Evolutionary conservation across 1,284 basidiomycete species (phyloP).

Genomic region (Rhodofomes roseus): DNA sequence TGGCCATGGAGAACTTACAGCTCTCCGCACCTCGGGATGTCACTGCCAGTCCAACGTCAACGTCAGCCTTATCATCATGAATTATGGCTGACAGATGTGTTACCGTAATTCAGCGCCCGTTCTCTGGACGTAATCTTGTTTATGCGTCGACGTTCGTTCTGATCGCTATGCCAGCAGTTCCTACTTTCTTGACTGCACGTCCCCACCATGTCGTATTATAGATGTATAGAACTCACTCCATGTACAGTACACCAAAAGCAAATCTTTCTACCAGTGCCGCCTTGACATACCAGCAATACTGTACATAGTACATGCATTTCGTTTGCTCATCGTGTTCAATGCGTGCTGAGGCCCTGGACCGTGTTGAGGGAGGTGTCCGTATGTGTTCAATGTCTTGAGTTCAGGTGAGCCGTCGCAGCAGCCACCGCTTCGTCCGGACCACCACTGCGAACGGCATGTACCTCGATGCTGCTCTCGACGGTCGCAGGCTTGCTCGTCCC

Average conservation of each 20-base stretch:
- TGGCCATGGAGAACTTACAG: constrained; percentile 64
- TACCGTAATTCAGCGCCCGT: constrained; percentile 4
- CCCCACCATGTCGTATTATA: background rate
- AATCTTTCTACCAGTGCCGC: background rate
- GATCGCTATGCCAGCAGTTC: background rate
- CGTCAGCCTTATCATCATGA: background rate
- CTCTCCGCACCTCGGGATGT: constrained; percentile 15
- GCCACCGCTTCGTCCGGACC: background rate
- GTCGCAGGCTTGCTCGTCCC: constrained; percentile 19
- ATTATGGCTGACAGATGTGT: background rate
- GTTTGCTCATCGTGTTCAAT: background rate
- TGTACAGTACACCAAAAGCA: constrained; percentile 4
- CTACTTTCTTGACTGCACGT: background rate
- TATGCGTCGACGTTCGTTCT: background rate
- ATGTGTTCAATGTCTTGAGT: background rate
- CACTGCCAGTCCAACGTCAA: background rate
- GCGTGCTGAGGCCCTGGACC: no score
- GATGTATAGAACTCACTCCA: constrained; percentile 2
- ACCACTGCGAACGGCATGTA: constrained; percentile 2
- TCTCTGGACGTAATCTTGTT: background rate
- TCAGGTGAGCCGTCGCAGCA: background rate
- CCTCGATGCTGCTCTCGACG: constrained; percentile 24
- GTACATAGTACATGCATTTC: background rate
- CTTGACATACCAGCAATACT: background rate
- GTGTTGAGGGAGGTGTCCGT: background rate